A percentile compares a stretch with the other conserved stretches of the same genome.
Evolutionary conservation across 2,329 filamentous ascomycete species (phyloP).

Genomic region (Fusarium circinatum): DNA sequence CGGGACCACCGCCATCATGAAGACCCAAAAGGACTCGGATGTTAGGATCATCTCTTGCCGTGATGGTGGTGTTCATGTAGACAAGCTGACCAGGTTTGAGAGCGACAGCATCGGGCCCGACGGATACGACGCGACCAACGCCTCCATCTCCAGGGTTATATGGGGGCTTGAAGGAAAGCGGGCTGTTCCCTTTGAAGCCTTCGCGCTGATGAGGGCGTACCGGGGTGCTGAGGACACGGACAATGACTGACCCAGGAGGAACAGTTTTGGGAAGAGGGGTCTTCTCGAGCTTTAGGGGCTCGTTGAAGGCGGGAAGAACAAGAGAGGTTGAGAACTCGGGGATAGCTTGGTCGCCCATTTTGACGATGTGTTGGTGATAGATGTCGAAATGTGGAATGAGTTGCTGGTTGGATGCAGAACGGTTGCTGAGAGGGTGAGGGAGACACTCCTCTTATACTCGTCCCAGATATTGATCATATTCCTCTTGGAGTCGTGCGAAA

Average conservation of each 20-base stretch:
- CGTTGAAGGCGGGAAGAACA: conserved; percentile 22
- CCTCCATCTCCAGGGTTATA: conserved; percentile 9
- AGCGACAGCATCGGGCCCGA: conserved; percentile 13
- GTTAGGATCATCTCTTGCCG: conserved; percentile 16
- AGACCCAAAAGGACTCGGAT: conserved; percentile 20
- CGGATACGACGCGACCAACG: conserved; percentile 17
- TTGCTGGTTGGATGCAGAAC: too few species aligned
- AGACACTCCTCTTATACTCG: neutral
- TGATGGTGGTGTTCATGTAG: conserved; percentile 21
- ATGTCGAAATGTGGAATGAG: neutral
- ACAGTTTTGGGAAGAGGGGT: neutral
- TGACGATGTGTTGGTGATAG: neutral
- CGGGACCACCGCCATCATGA: conserved; percentile 8
- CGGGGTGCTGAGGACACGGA: conserved; percentile 23
- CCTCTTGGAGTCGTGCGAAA: neutral
- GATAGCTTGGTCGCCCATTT: neutral
- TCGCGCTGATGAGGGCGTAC: conserved; percentile 20
- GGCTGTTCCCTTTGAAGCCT: conserved; percentile 20
- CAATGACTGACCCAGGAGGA: conserved; percentile 9
- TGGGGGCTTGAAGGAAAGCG: conserved; percentile 1
- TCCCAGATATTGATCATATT: neutral
- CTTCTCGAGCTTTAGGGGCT: conserved; percentile 12
- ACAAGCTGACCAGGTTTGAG: conserved; percentile 25
- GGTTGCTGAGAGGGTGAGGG: neutral
- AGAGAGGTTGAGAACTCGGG: conserved; percentile 1